Conservation (phyloP, 2,329 filamentous ascomycete genomes). For the Dactylonectria estremocensis region DNA sequence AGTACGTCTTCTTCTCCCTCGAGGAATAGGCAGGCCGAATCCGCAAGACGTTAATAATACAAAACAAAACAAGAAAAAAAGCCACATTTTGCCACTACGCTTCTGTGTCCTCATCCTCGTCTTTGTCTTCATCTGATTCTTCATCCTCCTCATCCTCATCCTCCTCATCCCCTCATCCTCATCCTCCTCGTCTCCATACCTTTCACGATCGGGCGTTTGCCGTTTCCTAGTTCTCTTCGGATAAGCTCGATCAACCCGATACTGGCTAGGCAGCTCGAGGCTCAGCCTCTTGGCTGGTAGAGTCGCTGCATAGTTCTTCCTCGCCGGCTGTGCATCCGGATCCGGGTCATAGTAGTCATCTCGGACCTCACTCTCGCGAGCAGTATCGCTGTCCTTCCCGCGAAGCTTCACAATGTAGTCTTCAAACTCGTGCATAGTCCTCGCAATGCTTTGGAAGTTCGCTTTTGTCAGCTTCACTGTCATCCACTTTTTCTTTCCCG, state of each 20-base stretch:
- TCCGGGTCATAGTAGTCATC: not conserved
- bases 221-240: not conserved
- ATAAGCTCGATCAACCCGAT: not conserved
- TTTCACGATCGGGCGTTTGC: not conserved
- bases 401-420: conserved; percentile 5
- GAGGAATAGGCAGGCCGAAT: too few species aligned
- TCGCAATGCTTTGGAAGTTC: conserved; percentile 19
- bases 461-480: conserved; percentile 14
- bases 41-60: too few species aligned
- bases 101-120: too few species aligned
- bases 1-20: too few species aligned
- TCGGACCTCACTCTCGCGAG: not conserved
- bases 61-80: too few species aligned
- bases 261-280: not conserved
- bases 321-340: not conserved
- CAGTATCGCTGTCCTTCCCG: not conserved
- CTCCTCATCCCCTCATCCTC: not conserved
- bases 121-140: too few species aligned
- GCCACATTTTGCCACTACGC: too few species aligned
- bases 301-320: not conserved
- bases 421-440: conserved; percentile 9
- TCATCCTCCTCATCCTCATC: too few species aligned
- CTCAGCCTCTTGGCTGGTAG: not conserved
- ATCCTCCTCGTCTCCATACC: not conserved
- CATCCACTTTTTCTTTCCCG: conserved; percentile 14